phyloP scores from a whole-genome alignment of 352 stramenopile genomes.

The Globisporangium emineosum region DNA sequence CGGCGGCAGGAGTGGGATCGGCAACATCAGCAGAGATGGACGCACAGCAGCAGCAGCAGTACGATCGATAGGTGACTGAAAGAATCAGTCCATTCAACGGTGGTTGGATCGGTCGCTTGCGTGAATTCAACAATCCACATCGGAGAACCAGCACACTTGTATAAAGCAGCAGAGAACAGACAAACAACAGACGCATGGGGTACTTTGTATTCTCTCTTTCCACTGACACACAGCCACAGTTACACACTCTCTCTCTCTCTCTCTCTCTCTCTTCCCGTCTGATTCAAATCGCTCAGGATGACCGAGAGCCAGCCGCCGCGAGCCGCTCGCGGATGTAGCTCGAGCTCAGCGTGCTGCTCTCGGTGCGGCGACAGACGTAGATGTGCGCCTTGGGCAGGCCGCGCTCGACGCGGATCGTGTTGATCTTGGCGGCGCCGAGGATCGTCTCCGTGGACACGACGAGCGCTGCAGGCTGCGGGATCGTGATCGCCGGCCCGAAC shows the following conservation, averaged over 20 bases:
- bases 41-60: constrained; percentile 11
- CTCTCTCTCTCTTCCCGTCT: background rate
- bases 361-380: constrained; percentile 77
- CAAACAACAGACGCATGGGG: background rate
- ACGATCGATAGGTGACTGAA: constrained; percentile 8
- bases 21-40: constrained; percentile 7
- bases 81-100: background rate
- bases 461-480: constrained; percentile 65
- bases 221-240: too few species aligned
- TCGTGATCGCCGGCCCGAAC: constrained; percentile 80
- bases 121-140: too few species aligned
- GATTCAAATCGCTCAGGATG: too few species aligned
- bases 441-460: constrained; percentile 87
- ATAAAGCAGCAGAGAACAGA: too few species aligned
- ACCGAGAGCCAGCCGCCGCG: constrained; percentile 19
- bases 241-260: background rate
- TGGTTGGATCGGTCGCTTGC: too few species aligned
- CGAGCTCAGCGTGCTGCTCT: constrained; percentile 82
- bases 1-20: too few species aligned
- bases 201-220: background rate
- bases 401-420: constrained; percentile 60
- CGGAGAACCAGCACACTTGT: too few species aligned
- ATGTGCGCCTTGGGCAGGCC: constrained; percentile 60
- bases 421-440: constrained; percentile 77
- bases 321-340: constrained; percentile 77